Base-by-base conservation (phyloP, 108 stramenopile species). In the Chaetoceros tenuissimus region DNA sequence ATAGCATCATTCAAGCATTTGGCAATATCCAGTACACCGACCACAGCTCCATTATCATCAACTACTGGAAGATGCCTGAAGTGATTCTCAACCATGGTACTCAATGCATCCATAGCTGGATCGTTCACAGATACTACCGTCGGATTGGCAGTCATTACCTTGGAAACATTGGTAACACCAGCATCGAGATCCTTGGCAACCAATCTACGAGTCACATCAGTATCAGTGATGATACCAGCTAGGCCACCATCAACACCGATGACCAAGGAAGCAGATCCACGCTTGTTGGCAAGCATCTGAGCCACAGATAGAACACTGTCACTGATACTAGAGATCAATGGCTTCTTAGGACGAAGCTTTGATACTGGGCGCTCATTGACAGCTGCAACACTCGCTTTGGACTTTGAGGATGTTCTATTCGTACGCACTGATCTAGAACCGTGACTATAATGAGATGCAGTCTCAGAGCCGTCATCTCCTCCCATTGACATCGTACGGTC, bases 1-100 rank as follows among this genome's bases (percentile, higher is more conserved):
- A 97, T 89, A 1, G 94, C 96, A 67, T 93, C 94, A 65, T 92
- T 91, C 69, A 97, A 54, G 58, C 94, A 95, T 63, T 95, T 95
- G 5, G 93, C 94, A 55, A 97, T 95, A 64, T 94, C 94, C 51
- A 97, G 73, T 52, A 97, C 52, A 2, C 96, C 96, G 30, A 85
- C 84, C 8, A 95, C 86, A 18, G 82, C 71, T 1, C 92, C 94
- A 59, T 68, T 72, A 25, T 75, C 71, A 55, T 94, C 94, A 2
- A 89, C 68, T 24, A 96, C 96, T 31, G 96, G 96, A 34, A 96
- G 70, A 63, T 96, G 96, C 16, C 96, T 69, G 74, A 95, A 95
- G 34, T 75, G 89, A 56, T 93, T 93, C 68, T 95, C 93, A 31
- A 96, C 85, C 97, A 98, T 98, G 23, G 84, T 86, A 5, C 75